phyloP scores from a whole-genome alignment of 805 yeast species.

The Starmerella floricola region DNA sequence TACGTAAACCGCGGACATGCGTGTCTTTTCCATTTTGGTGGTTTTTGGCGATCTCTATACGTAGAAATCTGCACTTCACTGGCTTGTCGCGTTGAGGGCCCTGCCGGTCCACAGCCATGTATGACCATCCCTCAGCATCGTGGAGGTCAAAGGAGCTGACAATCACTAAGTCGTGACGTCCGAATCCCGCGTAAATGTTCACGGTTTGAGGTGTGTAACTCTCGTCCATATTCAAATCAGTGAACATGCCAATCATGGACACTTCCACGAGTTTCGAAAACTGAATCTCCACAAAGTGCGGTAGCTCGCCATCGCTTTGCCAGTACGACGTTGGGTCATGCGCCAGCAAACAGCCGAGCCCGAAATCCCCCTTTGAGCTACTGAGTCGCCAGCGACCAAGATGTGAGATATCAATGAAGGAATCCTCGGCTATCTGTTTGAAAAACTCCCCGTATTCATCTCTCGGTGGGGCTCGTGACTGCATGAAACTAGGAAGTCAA shows the following conservation, averaged over 20 bases:
- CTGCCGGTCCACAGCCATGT: constrained; percentile 33
- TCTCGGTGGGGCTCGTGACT: background rate
- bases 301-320: constrained; percentile 92
- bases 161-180: constrained; percentile 62
- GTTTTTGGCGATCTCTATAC: constrained; percentile 54
- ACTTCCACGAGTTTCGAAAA: constrained; percentile 67
- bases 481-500: too few species aligned
- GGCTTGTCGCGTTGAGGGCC: constrained; percentile 40
- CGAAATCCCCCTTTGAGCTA: constrained; percentile 59
- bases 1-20: constrained; percentile 51
- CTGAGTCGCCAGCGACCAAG: constrained; percentile 44
- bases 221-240: constrained; percentile 65
- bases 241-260: constrained; percentile 55
- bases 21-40: constrained; percentile 96
- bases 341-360: constrained; percentile 58
- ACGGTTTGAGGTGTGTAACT: constrained; percentile 80
- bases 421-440: background rate
- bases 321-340: constrained; percentile 61
- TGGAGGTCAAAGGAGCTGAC: constrained; percentile 48
- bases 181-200: constrained; percentile 58
- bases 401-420: constrained; percentile 50
- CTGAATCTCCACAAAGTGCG: constrained; percentile 68
- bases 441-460: background rate
- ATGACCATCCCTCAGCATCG: constrained; percentile 71
- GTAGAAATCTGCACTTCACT: constrained; percentile 53